Conservation (phyloP, 805 yeast genomes). For the Candida gorgasii region DNA sequence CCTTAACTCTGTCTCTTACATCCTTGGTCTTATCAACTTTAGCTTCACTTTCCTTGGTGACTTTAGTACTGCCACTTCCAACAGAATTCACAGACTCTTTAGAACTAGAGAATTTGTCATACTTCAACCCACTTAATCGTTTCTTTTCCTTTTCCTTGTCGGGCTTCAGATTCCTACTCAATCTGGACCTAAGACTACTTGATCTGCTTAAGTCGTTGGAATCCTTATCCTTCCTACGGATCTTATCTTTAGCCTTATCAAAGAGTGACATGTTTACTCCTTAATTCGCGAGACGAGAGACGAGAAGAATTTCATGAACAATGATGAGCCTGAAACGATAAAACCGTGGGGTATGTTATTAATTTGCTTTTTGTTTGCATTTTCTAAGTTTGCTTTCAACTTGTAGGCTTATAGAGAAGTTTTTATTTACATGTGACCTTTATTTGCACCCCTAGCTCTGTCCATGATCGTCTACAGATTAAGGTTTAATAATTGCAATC, state of each 20-base stretch:
- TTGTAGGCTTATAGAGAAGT: no score
- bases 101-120: conserved; percentile 8
- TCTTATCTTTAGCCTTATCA: conserved; percentile 16
- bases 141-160: conserved; percentile 15
- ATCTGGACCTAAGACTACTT: conserved; percentile 9
- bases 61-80: conserved; percentile 1
- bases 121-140: conserved; percentile 17
- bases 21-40: conserved; percentile 1
- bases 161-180: conserved; percentile 5
- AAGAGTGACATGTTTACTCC: conserved; percentile 12
- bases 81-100: conserved; percentile 10
- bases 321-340: not conserved
- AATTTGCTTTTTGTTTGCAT: not conserved
- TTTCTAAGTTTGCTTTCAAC: no score
- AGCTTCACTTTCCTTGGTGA: not conserved
- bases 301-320: not conserved
- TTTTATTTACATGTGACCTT: no score
- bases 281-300: conserved; percentile 7
- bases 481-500: no score
- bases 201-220: conserved; percentile 8
- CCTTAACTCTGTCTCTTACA: not conserved
- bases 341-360: conserved; percentile 1
- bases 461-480: no score
- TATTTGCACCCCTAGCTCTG: no score
- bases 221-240: conserved; percentile 11